A percentile compares a stretch with the other conserved stretches of the same genome.
Conservation (phyloP, 495 filamentous ascomycete species). For the Penicillium psychrofluorescens region DNA sequence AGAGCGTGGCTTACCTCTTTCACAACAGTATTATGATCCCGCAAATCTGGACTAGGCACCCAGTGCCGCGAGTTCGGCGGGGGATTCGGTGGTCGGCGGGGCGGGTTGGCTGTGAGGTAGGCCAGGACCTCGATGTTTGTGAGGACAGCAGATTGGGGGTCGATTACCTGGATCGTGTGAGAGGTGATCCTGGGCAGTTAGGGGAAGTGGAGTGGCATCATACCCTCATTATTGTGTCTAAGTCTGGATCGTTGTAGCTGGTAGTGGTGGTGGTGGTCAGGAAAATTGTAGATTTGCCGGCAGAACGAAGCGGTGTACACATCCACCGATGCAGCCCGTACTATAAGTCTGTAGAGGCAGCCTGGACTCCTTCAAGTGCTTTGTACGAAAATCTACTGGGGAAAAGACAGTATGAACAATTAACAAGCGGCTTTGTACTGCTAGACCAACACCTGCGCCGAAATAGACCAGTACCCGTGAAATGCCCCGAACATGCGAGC, state of each 20-base stretch:
- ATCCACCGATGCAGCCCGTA: no score
- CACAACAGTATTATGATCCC: constrained; percentile 44
- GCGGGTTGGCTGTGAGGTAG: constrained; percentile 45
- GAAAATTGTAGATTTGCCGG: constrained; percentile 22
- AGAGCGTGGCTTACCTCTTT: constrained; percentile 31
- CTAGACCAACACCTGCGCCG: constrained; percentile 20
- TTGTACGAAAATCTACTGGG: not conserved
- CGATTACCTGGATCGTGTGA: constrained; percentile 44
- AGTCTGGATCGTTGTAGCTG: constrained; percentile 1
- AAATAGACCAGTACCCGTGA: constrained; percentile 26
- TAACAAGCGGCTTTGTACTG: constrained; percentile 27
- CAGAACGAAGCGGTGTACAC: constrained; percentile 7
- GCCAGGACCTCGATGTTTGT: constrained; percentile 59
- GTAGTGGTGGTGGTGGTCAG: constrained; percentile 1
- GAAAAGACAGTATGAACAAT: constrained; percentile 21
- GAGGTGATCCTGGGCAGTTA: not conserved
- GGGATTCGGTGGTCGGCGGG: constrained; percentile 32
- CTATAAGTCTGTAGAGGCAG: no score
- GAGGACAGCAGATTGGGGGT: constrained; percentile 54
- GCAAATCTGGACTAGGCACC: constrained; percentile 35
- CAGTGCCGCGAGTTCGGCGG: constrained; percentile 33
- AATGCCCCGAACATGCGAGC: constrained; percentile 39
- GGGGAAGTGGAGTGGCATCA: not conserved
- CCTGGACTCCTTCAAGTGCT: no score
- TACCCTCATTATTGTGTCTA: constrained; percentile 26